Percentiles rank a stretch among this genome's conserved stretches.
Conservation (phyloP, 306 rosid genomes). For the Oemleria cerasiformis region DNA sequence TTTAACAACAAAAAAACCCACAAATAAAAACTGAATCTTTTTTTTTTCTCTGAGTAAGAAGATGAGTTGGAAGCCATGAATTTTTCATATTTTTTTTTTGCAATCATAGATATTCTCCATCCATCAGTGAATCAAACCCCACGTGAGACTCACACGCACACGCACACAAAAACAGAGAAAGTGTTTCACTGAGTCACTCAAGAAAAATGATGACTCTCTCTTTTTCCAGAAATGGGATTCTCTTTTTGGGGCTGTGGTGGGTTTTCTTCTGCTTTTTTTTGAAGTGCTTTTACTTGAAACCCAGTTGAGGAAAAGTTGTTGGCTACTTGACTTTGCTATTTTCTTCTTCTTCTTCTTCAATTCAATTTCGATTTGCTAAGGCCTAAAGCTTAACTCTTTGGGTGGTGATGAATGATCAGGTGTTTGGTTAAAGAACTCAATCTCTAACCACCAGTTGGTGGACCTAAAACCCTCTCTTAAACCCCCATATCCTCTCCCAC, state of each 20-base stretch:
- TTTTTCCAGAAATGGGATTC: conserved; percentile 20
- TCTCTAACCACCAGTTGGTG: conserved; percentile 81
- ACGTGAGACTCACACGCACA: conserved; percentile 48
- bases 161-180: conserved; percentile 1
- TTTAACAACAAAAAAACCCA: conserved; percentile 18
- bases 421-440: conserved; percentile 56
- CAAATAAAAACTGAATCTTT: background rate
- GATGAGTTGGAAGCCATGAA: conserved; percentile 3
- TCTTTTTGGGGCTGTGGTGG: conserved; percentile 18
- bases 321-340: conserved; percentile 9
- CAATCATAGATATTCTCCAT: conserved; percentile 42
- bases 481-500: conserved; percentile 26
- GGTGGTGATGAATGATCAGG: conserved; percentile 33
- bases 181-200: conserved; percentile 7
- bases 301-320: conserved; percentile 12
- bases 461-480: conserved; percentile 48
- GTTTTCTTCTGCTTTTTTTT: conserved; percentile 5
- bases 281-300: conserved; percentile 20
- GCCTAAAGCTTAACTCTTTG: conserved; percentile 3
- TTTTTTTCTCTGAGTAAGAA: too few species aligned
- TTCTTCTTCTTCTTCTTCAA: conserved; percentile 1
- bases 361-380: background rate
- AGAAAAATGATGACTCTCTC: conserved; percentile 32
- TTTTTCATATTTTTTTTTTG: conserved; percentile 21
- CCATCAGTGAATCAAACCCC: conserved; percentile 45